Base-by-base conservation (phyloP, 768 basidiomycete species). In the Naganishia onofrii region DNA sequence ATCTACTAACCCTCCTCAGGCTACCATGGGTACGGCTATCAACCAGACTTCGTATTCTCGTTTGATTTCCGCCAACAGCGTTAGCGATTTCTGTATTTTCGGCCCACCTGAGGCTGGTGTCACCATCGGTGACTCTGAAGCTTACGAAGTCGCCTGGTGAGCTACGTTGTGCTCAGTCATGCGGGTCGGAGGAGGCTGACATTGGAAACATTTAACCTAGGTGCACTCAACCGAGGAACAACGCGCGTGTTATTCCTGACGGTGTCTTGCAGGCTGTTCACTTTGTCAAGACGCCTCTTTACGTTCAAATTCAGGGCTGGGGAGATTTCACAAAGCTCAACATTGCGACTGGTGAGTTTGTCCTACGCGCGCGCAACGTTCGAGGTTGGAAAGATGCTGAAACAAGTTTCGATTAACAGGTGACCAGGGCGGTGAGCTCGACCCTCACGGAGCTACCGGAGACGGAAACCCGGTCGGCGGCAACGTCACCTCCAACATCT, bases 231-330 rank as follows among this genome's bases (percentile, higher is more conserved):
- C n/a, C n/a, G n/a, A n/a, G n/a, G n/a, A 83, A 83, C 76, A 78
- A 82, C 71, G 82, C 83, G 51, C 80, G 83, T 52, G 74, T 82
- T 53, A 83, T 84, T 68, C 83, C 83, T 51, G 79, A 83, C 64
- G 83, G 83, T 52, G 77, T 81, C 31, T 74, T 84, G 60, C 66
- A 55, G 9, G 57, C 63, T 90, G 88, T 83, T 68, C 80, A 82
- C 75, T 84, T 83, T 68, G 82, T 83, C 70, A 81, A 83, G 75
- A 84, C 83, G n/a, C 82, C 82, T 5, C 76, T 83, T 28, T 84
- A 84, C 74, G 79, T 81, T 58, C 84, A 84, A 73, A 76, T 82
- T 46, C 46, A 67, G 57, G 91, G 88, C 83, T 77, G 77, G 31
- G 83, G 83, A 31, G 83, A 84, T 72, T 77, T 84, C 48, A 83